Base-by-base conservation (phyloP, 2,329 filamentous ascomycete species). In the Fusarium hainanense region DNA sequence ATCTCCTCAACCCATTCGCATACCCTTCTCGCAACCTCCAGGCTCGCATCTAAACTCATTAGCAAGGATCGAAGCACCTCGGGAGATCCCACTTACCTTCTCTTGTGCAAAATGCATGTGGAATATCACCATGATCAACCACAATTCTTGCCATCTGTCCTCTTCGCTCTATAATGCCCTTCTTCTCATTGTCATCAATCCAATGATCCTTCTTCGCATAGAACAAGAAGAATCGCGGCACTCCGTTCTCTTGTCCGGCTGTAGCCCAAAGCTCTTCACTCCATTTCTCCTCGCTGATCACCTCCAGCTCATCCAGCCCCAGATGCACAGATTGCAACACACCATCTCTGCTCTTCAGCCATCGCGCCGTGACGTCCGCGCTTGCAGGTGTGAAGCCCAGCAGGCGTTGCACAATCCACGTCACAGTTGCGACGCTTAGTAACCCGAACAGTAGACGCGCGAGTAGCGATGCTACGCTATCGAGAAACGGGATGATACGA, bases 191-290 rank as follows among this genome's bases (percentile, higher is more conserved):
- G 49, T 87, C 80, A 4, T 86, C 85, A 2, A 91, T 87, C 89
- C 89, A 91, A 59, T 89, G 84, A 64, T 91, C 89, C 52, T 85
- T 78, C 65, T 84, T 79, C 3, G 85, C 89, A 68, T 89, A 91
- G 51, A 89, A 86, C 68, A 90, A 83, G 68, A 87, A 85, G 71
- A 90, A 87, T 65, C 84, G 87, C 2, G 84, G 84, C 23, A 77
- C 61, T 7, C 63, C 58, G 18, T 28, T 66, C 20, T 50, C 70
- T 1, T 64, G 73, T 16, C 66, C 73, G 0, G 66, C 71, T 2
- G 72, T 76, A 51, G 85, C 86, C 88, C 88, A 91, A 27, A 91
- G 77, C 66, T 86, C 85, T 23, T 87, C 83, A 12, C 83, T 83
- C 89, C 89, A 91, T 51, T 73, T 78, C 61, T 90, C 88, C 71